Evolutionary conservation across 2,329 filamentous ascomycete genomes (phyloP).

Genomic region (Dactylellina sp.): DNA sequence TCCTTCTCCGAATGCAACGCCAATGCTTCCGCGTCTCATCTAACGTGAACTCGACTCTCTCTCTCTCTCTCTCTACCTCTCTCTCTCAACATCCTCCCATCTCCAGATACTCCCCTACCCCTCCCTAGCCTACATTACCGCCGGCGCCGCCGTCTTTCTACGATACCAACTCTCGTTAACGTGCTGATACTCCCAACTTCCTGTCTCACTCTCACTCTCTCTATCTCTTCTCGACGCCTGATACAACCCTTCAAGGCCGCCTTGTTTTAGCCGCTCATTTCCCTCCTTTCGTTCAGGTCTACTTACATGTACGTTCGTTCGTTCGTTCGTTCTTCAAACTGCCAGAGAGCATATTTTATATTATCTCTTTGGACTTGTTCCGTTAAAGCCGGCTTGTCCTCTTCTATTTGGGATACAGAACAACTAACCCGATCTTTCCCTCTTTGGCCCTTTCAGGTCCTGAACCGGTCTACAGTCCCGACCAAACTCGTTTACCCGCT

Average conservation of each 20-base stretch:
- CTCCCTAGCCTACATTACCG: no score
- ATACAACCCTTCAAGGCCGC: neutral
- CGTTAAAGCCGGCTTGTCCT: neutral
- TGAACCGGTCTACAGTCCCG: neutral
- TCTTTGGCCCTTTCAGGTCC: neutral
- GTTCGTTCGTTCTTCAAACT: neutral
- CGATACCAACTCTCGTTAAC: neutral
- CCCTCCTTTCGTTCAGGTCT: neutral
- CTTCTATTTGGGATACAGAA: neutral
- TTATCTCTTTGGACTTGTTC: neutral
- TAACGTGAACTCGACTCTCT: neutral
- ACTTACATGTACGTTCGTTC: neutral
- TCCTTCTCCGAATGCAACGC: slow-evolving; percentile 16
- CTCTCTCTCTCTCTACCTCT: neutral
- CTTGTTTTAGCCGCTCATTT: neutral
- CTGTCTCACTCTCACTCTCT: no score
- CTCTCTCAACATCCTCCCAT: neutral
- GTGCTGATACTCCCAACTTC: no score
- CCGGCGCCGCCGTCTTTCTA: neutral
- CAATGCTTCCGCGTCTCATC: neutral
- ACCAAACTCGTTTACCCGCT: neutral
- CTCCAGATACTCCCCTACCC: no score
- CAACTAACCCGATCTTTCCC: neutral
- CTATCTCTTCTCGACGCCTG: no score
- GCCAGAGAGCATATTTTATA: no score